A percentile compares a stretch with the other conserved stretches of the same genome.
Conservation (phyloP, 106 monocot species). For the Dioscorea alata region DNA sequence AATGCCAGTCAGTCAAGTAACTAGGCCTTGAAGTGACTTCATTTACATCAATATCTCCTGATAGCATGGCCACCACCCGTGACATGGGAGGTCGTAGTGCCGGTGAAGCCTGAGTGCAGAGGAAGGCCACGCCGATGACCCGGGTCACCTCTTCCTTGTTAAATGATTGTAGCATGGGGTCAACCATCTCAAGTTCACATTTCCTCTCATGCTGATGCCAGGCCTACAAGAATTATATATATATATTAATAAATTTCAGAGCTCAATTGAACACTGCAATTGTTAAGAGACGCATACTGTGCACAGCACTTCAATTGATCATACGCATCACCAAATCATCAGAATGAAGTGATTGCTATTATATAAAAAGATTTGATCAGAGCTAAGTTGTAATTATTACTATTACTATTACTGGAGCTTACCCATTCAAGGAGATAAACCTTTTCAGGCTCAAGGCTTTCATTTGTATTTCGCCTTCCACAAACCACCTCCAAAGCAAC, state of each 20-base stretch:
- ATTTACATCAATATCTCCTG: slow-evolving; percentile 57
- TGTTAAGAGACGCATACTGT: no score
- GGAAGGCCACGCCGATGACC: slow-evolving; percentile 55
- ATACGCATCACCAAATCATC: no score
- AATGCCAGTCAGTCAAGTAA: slow-evolving; percentile 74
- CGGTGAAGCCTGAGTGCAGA: slow-evolving; percentile 78
- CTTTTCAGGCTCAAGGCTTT: slow-evolving; percentile 35
- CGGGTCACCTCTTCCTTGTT: slow-evolving; percentile 35
- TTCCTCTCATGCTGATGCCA: slow-evolving; percentile 63
- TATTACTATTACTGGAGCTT: slow-evolving; percentile 5
- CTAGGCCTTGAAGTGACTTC: slow-evolving; percentile 52
- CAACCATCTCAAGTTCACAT: slow-evolving; percentile 49
- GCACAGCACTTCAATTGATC: no score
- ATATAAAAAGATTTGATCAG: no score
- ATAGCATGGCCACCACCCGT: slow-evolving; percentile 75
- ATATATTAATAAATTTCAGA: no score
- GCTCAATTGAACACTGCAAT: no score
- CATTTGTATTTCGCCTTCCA: slow-evolving; percentile 60
- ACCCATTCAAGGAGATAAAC: slow-evolving; percentile 89
- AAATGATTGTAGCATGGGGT: slow-evolving; percentile 33
- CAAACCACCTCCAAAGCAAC: slow-evolving; percentile 60
- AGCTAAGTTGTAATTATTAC: no score
- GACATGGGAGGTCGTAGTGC: slow-evolving; percentile 75
- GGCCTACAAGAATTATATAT: slow-evolving; percentile 28
- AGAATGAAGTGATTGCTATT: no score